Base-by-base conservation (phyloP, 2,329 filamentous ascomycete genomes). In the Penicillium fuscoglaucum region DNA sequence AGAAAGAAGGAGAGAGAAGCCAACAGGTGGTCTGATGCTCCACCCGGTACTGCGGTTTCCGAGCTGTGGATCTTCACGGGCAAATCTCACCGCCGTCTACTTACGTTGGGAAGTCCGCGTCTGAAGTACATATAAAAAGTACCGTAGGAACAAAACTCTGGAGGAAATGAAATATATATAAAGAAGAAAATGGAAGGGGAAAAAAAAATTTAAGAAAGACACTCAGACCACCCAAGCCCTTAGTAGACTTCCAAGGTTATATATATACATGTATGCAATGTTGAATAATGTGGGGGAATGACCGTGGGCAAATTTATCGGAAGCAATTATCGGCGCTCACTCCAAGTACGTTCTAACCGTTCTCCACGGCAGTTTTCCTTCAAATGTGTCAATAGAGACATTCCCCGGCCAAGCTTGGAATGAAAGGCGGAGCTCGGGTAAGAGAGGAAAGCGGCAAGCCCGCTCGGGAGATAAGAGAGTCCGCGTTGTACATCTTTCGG, bases 21-120 rank as follows among this genome's bases (percentile, higher is more conserved):
- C 19, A 62, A 49, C 53, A 50, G 43, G 44, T 45, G 55, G 37
- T 46, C 54, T 56, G 54, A 56, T 56, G 54, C 52, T 59, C 52
- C 39, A 55, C 54, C 40, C 8, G 24, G 31, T 44, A 28, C 37
- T 55, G 17, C 33, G 46, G 28, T 17, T 21, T 31, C 53, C 39
- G 47, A 24, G 31, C 24, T 44, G 54, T 56, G 47, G 54, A 56
- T 44, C 54, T 51, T 50, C 21, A 43, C 40, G 29, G 29, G 50
- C 40, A 35, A 52, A 46, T 51, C 31, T 57, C 54, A 57, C 54
- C 54, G 48, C 54, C 46, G 41, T 57, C 29, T 45, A 26, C 17
- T 47, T 37, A 45, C 24, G 37, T 51, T 35, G 29, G 17, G 6
- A 44, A 53, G 40, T 46, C 40, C 40, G 26, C 24, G 21, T 7